phyloP scores from a whole-genome alignment of 306 rosid genomes.

The Casuarina equisetifolia region DNA sequence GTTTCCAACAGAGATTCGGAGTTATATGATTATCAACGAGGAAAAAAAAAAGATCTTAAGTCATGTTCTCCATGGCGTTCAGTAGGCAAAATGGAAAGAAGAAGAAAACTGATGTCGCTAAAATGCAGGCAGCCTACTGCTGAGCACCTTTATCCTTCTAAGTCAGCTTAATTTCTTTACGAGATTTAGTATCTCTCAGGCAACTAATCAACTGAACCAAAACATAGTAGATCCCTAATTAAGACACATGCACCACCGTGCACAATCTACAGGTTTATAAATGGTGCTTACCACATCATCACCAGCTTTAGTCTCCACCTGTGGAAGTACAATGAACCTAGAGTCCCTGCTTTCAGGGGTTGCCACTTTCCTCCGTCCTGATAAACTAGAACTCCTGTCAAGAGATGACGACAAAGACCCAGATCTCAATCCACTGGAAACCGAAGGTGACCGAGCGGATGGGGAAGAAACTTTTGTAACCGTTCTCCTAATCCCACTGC shows the following conservation, averaged over 20 bases:
- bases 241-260: neutral
- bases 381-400: constrained; percentile 57
- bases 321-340: constrained; percentile 74
- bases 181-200: neutral
- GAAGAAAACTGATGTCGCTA: neutral
- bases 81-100: neutral
- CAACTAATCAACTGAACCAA: neutral
- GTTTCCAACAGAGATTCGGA: neutral
- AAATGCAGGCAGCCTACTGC: neutral
- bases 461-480: constrained; percentile 62
- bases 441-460: constrained; percentile 47
- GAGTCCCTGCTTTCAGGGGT: constrained; percentile 79
- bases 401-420: constrained; percentile 56
- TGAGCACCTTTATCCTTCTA: neutral
- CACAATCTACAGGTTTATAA: neutral
- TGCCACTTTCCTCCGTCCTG: constrained; percentile 61
- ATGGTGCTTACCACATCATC: constrained; percentile 81
- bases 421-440: constrained; percentile 56
- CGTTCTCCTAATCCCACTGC: constrained; percentile 58
- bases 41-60: neutral
- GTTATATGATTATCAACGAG: neutral
- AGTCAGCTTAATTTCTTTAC: neutral
- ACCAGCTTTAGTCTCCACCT: constrained; percentile 82
- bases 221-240: neutral
- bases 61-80: neutral